Percentiles rank a stretch among this genome's conserved stretches.
Conservation (phyloP, 345 rosid species). For the Moricandia arvensis region DNA sequence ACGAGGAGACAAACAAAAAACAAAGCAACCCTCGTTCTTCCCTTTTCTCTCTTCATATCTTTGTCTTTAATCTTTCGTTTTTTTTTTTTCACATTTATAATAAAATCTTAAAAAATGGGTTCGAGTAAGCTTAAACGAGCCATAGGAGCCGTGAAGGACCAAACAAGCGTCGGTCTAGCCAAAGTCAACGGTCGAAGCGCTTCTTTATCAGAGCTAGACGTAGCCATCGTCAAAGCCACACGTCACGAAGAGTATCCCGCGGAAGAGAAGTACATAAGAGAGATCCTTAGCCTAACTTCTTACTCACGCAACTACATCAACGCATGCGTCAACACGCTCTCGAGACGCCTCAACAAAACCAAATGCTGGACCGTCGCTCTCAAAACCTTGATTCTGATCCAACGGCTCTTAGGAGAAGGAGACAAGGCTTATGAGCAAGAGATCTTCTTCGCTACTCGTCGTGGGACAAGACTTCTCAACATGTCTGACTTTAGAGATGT, state of each 20-base stretch:
- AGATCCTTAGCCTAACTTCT: constrained; percentile 70
- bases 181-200: constrained; percentile 70
- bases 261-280: constrained; percentile 69
- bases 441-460: constrained; percentile 84
- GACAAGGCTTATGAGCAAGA: constrained; percentile 81
- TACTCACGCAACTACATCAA: constrained; percentile 59
- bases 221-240: constrained; percentile 87
- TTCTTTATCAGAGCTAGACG: constrained; percentile 66
- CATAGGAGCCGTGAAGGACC: constrained; percentile 84
- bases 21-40: constrained; percentile 30
- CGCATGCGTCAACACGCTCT: constrained; percentile 54
- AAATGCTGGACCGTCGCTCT: constrained; percentile 84
- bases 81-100: neutral
- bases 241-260: constrained; percentile 87
- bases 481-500: constrained; percentile 75
- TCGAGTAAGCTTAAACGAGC: constrained; percentile 71
- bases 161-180: constrained; percentile 83
- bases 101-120: constrained; percentile 50
- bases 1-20: constrained; percentile 26
- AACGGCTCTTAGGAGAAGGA: constrained; percentile 60
- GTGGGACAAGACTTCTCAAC: constrained; percentile 78
- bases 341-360: constrained; percentile 77
- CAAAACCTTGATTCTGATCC: constrained; percentile 69
- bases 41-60: constrained; percentile 38
- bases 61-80: constrained; percentile 9